Base-by-base conservation (phyloP, 208 protist genomes). In the Trypanosoma conorhini region DNA sequence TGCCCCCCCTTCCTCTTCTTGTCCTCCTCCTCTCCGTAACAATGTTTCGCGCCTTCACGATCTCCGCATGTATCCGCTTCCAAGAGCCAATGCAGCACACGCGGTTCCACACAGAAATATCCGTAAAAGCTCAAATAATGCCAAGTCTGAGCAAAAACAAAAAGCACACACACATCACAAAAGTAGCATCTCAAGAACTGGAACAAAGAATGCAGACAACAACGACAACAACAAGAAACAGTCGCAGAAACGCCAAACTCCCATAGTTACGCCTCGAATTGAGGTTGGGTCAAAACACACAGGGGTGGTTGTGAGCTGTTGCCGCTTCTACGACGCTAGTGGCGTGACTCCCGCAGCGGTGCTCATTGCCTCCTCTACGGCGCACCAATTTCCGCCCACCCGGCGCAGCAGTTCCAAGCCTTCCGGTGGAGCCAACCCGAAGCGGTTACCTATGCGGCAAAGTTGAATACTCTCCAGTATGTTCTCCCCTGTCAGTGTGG, bases 381-480 rank as follows among this genome's bases (percentile, higher is more conserved):
- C 79, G 17, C 71, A 24, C 88, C 91, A 96, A 70, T 93, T 79
- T 8, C 80, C 72, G 21, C 82, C 83, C 59, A 76, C 72, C 38
- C 80, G 50, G 26, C 64, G 79, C 38, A 96, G 70, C n/a, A 96
- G 31, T 31, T 62, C 61, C 12, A 89, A 72, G 21, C 88, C 91
- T 0, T 71, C 71, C 1, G 64, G 38, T 13, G 84, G 86, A 12
- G 81, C 64, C 15, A 94, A 62, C 3, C 86, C 79, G 62, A 86
- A 88, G 0, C 80, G 78, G 55, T 92, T 93, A 30, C 76, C 79
- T 19, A 94, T 74, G 30, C 91, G 88, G 57, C 84, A 91, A 2
- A 96, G 30, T 48, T 94, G 82, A 64, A 96, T 87, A 66, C 77
- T 85, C 24, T 80, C 75, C 33, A 96, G 30, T 13, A 87, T 71